These are phyloP conservation scores for Westerdykella ornata DNA, from an alignment of 2,329 filamentous ascomycete genomes.

Conservation along the genomic window DNA sequence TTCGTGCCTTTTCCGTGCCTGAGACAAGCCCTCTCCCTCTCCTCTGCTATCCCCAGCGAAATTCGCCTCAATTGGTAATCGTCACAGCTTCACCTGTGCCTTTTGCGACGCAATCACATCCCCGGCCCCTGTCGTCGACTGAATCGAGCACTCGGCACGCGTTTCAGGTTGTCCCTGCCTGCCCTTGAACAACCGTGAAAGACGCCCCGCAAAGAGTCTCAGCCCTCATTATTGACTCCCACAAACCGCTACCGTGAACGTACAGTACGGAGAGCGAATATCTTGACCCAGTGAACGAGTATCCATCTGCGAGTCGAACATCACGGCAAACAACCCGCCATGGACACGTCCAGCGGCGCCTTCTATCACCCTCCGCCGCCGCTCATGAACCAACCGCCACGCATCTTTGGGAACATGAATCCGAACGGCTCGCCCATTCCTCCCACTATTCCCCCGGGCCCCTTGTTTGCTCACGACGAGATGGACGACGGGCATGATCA, in stretches of 20 bases:
- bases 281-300: too few relatives aligned
- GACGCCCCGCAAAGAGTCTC: conserved; percentile 12
- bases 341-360: conserved; percentile 29
- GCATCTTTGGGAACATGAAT: conserved; percentile 36
- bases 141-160: conserved; percentile 13
- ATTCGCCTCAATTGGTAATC: too few relatives aligned
- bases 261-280: too few relatives aligned
- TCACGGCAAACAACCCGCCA: conserved; percentile 9
- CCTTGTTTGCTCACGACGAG: conserved; percentile 46
- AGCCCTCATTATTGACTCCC: conserved; percentile 12
- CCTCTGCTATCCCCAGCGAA: too few relatives aligned
- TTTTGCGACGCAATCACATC: too few relatives aligned
- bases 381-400: conserved; percentile 36
- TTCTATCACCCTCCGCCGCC: conserved; percentile 30
- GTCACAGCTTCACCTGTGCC: too few relatives aligned
- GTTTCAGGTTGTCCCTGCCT: conserved; percentile 24
- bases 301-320: neutral
- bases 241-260: conserved; percentile 19
- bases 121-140: too few relatives aligned
- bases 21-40: too few relatives aligned
- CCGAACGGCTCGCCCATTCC: conserved; percentile 35
- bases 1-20: too few relatives aligned
- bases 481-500: conserved; percentile 51
- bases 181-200: conserved; percentile 6
- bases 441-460: conserved; percentile 15